Evolutionary conservation across 768 basidiomycete genomes (phyloP).

Genomic region (Psilocybe tampanensis): DNA sequence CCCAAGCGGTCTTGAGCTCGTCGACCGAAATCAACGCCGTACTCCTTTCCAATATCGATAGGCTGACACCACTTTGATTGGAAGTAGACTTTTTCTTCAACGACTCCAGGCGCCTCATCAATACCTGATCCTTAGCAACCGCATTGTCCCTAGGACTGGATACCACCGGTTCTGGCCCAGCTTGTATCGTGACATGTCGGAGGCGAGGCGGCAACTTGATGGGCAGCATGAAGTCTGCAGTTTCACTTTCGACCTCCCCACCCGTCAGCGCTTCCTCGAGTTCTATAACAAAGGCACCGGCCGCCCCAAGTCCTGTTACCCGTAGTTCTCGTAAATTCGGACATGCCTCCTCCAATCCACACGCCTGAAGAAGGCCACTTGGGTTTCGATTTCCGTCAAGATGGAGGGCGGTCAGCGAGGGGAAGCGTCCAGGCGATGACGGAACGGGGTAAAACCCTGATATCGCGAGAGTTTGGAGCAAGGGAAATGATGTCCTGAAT

Average conservation of each 20-base stretch:
- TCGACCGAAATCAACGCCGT: no score
- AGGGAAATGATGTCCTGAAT: slow-evolving; percentile 44
- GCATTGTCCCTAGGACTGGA: slow-evolving; percentile 5
- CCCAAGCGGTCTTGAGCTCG: no score
- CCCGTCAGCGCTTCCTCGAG: slow-evolving; percentile 33
- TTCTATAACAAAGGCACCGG: slow-evolving; percentile 44
- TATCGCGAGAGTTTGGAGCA: slow-evolving; percentile 41
- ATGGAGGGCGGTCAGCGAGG: slow-evolving; percentile 42
- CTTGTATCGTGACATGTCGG: slow-evolving; percentile 28
- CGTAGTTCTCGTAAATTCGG: slow-evolving; percentile 40
- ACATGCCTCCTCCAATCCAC: slow-evolving; percentile 38
- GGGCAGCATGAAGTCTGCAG: slow-evolving; percentile 19
- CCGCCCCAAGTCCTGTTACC: slow-evolving; percentile 45
- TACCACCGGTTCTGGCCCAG: slow-evolving; percentile 19
- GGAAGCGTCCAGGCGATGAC: slow-evolving; percentile 26
- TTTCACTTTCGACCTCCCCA: background rate
- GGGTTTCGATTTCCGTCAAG: slow-evolving; percentile 55
- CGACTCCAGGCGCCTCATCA: slow-evolving; percentile 29
- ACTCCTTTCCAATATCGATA: no score
- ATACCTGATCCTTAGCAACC: slow-evolving; percentile 26
- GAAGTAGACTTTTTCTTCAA: slow-evolving; percentile 4
- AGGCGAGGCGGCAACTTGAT: slow-evolving; percentile 28
- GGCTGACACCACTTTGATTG: no score
- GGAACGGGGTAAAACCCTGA: slow-evolving; percentile 56
- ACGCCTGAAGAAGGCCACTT: slow-evolving; percentile 43